phyloP scores from a whole-genome alignment of 331 rosid genomes.

The Rhamnella rubrinervis region DNA sequence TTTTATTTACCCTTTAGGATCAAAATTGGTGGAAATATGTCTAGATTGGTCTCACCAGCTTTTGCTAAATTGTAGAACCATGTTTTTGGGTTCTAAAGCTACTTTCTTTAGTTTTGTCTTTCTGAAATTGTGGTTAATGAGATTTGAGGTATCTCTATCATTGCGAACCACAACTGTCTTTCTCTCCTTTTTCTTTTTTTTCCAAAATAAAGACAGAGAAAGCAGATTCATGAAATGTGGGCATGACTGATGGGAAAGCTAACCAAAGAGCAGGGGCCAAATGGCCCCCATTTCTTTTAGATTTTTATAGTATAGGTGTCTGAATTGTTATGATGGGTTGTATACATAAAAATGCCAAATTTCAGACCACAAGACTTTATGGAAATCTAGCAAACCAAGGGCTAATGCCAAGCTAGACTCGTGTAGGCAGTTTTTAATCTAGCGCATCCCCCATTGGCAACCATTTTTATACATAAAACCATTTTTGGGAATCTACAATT shows the following conservation, averaged over 20 bases:
- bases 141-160: conserved; percentile 12
- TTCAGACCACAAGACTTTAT: background rate
- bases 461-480: background rate
- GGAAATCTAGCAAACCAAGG: conserved; percentile 2
- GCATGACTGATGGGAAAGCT: too few species aligned
- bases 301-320: too few species aligned
- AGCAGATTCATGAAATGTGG: too few species aligned
- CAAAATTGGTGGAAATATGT: too few species aligned
- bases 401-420: background rate
- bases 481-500: conserved; percentile 25
- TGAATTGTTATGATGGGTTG: too few species aligned
- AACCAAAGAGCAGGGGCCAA: background rate
- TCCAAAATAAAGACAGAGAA: background rate
- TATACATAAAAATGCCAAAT: background rate
- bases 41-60: background rate
- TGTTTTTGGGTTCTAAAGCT: background rate
- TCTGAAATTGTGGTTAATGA: conserved; percentile 19
- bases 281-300: background rate
- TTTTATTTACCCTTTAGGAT: too few species aligned
- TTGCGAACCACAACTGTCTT: conserved; percentile 11
- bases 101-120: background rate
- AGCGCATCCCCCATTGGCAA: conserved; percentile 5
- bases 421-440: background rate
- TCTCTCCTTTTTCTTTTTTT: background rate
- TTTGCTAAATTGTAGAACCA: background rate